Base-by-base conservation (phyloP, 208 protist genomes). In the Leptomonas pyrrhocoris region DNA sequence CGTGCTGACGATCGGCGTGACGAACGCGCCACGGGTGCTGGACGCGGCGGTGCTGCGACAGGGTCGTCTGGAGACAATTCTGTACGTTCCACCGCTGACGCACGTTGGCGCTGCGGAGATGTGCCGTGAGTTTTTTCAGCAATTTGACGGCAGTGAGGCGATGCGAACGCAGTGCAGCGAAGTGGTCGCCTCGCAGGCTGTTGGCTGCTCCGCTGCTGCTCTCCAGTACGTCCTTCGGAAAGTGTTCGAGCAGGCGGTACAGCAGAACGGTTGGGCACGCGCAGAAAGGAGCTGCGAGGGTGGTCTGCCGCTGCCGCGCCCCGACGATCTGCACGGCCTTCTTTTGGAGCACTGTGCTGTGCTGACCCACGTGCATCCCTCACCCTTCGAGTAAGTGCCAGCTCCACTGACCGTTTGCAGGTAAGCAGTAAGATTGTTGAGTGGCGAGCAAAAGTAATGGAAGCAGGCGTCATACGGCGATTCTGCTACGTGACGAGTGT, bases 31-130 rank as follows among this genome's bases (percentile, higher is more conserved):
- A 30, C 59, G 80, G n/a, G 81, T 86, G 56, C 74, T 98, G 40
- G 98, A 99, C 71, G 59, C 73, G 55, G 99, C 99, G 4, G 84
- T 99, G 23, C 77, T 99, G 19, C 93, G 98, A 15, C 98, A 99
- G 34, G 98, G 98, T 8, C 78, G 94, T 18, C 81, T 97, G 45
- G 94, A 97, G 64, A 94, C 89, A 2, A 30, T 95, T 21, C 28
- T 96, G 27, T 63, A 67, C 53, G 79, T 96, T 1, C 86, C 89
- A 21, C 82, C 87, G 31, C 83, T 95, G 25, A 83, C 75, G 0
- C 42, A 68, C 19, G 67, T 68, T 1, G 85, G 82, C 1, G 87
- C 85, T 19, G 40, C 40, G 30, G 78, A 69, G 12, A 92, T 94
- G 81, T 73, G 77, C 45, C 16, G 30, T 3, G 50, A 68, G 25